Base-by-base conservation (phyloP, 2,329 filamentous ascomycete species). In the Talaromyces rugulosus region DNA sequence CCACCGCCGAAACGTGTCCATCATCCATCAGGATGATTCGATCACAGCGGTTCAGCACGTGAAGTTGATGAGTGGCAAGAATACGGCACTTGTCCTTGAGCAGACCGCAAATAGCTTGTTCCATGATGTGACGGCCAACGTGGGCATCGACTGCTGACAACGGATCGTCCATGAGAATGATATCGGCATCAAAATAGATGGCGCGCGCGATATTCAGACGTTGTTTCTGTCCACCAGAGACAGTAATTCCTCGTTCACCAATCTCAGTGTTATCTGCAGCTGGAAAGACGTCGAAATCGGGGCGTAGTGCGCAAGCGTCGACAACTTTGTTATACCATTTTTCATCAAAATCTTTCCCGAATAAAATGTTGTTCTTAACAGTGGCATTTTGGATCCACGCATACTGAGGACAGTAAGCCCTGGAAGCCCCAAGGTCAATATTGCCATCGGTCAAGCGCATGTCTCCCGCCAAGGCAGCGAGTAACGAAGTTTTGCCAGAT, bases 381-480 rank as follows among this genome's bases (percentile, higher is more conserved):
- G 89, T 91, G 0, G 92, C 84, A 70, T 98, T 98, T 72, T 98
- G 94, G 56, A 99, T 96, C 95, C 95, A 99, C 0, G 95, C 91
- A 71, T 96, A 96, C 72, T 99, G 94, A 0, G 94, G 94, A 67
- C 95, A 98, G 70, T 96, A 97, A 0, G 94, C 91, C 64, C 93
- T 83, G 3, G 87, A 88, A 0, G 91, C 91, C 47, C 93, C 91
- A 67, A 89, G 89, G 52, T 92, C 86, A 90, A 98, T 96, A 65
- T 96, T 91, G 16, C 95, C 94, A 1, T 92, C 92, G 47, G 67
- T 72, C 16, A 71, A 58, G 18, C 71, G 87, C 94, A 98, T 98
- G 66, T 98, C 94, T 28, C 95, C 94, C 0, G 93, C 94, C 53
- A 99, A 79, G 0, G 94, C 92, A 36, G 92, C 90, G 2, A 99